A percentile compares a stretch with the other conserved stretches of the same genome.
Conservation (phyloP, 805 yeast species). For the Starmerella apis region DNA sequence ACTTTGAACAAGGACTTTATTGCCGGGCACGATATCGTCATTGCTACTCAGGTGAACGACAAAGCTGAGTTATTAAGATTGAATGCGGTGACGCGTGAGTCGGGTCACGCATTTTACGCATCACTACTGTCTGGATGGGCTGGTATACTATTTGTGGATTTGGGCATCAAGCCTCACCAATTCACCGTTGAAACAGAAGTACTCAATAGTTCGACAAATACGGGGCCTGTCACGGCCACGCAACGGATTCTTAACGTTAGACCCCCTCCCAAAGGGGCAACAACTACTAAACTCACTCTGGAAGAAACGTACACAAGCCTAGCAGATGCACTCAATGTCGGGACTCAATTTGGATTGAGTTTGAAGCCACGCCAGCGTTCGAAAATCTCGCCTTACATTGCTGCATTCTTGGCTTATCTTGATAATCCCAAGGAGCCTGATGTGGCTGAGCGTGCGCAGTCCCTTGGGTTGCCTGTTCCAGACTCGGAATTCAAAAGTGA, state of each 20-base stretch:
- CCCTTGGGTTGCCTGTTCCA: conserved; percentile 40
- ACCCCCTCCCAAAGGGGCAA: conserved; percentile 31
- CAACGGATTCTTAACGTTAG: conserved; percentile 37
- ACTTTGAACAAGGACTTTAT: conserved; percentile 35
- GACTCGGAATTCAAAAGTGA: conserved; percentile 32
- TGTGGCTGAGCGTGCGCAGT: conserved; percentile 25
- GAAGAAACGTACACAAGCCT: conserved; percentile 26
- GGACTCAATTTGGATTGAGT: conserved; percentile 15
- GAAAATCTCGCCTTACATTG: conserved; percentile 46
- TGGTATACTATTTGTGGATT: conserved; percentile 73
- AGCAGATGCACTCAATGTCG: conserved; percentile 16
- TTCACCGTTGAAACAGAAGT: conserved; percentile 27
- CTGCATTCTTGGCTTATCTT: conserved; percentile 49
- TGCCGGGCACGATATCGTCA: conserved; percentile 52
- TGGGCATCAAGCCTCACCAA: conserved; percentile 44
- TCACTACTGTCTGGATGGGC: conserved; percentile 67
- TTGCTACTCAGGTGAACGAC: conserved; percentile 55
- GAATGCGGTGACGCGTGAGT: conserved; percentile 47
- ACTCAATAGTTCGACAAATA: conserved; percentile 34
- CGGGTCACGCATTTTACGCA: conserved; percentile 55
- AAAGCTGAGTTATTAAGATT: conserved; percentile 35
- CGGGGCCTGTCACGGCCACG: conserved; percentile 41
- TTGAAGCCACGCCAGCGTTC: conserved; percentile 34
- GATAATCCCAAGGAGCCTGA: conserved; percentile 31
- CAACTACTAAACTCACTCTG: conserved; percentile 32